Evolutionary conservation across 169 alveolate species (phyloP).

Genomic region (Eimeria praecox): DNA sequence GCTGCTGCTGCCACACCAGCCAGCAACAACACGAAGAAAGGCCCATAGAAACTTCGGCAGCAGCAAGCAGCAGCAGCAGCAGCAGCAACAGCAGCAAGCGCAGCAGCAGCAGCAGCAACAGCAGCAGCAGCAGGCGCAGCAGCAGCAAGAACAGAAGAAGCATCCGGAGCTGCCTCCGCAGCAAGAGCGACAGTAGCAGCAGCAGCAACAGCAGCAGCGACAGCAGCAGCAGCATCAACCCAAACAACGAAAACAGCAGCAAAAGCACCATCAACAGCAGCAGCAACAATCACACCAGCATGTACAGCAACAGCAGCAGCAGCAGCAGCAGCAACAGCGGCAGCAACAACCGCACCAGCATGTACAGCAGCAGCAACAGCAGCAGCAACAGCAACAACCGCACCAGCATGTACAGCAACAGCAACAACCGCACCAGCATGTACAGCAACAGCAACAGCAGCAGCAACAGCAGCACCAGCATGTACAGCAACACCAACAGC

Average conservation of each 20-base stretch:
- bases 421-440: neutral
- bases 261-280: neutral
- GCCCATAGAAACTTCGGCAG: neutral
- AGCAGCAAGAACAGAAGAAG: neutral
- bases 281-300: neutral
- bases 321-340: constrained; percentile 11
- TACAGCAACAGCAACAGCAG: neutral
- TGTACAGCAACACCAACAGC: neutral
- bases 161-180: too few relatives aligned
- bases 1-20: neutral
- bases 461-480: neutral
- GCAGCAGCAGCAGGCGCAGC: constrained; percentile 8
- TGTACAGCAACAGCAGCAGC: neutral
- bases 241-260: too few relatives aligned
- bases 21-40: too few relatives aligned
- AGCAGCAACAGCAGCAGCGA: neutral
- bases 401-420: constrained; percentile 41
- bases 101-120: neutral
- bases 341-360: neutral
- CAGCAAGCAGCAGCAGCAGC: neutral
- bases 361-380: neutral
- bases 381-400: neutral
- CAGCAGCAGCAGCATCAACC: constrained; percentile 4
- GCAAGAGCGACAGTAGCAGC: neutral
- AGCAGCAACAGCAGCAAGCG: neutral